These are phyloP conservation scores for Lodderomyces metapsilosis DNA, from an alignment of 1,139 yeast genomes.

Conservation along the genomic window DNA sequence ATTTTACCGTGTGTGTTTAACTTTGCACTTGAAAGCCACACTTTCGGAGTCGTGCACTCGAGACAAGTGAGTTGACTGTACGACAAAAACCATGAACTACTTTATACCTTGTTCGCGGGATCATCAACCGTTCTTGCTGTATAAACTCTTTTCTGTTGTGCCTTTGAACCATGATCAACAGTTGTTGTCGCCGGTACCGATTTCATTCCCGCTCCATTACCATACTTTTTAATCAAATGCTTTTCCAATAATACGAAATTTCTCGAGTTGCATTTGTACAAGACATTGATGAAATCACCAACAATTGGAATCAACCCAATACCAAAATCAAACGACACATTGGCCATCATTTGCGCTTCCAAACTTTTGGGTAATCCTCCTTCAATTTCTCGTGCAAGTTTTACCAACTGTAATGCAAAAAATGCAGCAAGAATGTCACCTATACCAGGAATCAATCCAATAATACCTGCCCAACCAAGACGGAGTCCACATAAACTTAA, in stretches of 20 bases:
- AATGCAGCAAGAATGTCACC: conserved; percentile 55
- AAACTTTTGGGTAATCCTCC: conserved; percentile 61
- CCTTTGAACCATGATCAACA: conserved; percentile 5
- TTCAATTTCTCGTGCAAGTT: conserved; percentile 52
- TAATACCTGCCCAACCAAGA: conserved; percentile 70
- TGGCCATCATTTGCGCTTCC: conserved; percentile 54
- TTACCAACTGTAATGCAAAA: conserved; percentile 51
- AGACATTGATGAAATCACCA: conserved; percentile 66
- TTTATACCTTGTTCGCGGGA: not conserved
- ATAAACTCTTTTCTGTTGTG: not conserved
- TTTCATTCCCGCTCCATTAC: not conserved
- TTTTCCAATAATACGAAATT: conserved; percentile 65
- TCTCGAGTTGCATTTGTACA: conserved; percentile 74
- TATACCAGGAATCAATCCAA: conserved; percentile 67
- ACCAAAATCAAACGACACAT: conserved; percentile 62
- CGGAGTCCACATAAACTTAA: conserved; percentile 63
- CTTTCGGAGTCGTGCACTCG: not conserved
- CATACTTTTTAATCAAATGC: conserved; percentile 47
- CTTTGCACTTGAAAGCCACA: not conserved
- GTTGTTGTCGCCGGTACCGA: conserved; percentile 4
- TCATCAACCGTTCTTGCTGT: not conserved
- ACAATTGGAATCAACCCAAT: conserved; percentile 72
- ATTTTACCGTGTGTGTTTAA: not conserved
- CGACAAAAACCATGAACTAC: no score
- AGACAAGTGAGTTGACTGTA: no score